Evolutionary conservation across 371 early-diverging fungal species (phyloP).

Genomic region (Mucor plumbeus): DNA sequence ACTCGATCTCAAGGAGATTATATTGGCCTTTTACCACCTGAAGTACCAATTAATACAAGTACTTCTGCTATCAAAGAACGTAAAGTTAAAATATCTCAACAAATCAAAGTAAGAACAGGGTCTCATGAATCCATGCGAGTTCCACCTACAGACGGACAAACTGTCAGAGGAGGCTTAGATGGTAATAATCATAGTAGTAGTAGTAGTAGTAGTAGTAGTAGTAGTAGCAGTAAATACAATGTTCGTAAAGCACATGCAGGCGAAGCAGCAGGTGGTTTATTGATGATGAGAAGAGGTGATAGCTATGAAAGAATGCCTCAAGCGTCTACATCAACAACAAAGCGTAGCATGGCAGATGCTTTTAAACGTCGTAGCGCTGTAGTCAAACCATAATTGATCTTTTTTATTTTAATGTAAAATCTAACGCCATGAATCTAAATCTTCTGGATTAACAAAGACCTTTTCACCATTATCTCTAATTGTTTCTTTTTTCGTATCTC

Average conservation of each 20-base stretch:
- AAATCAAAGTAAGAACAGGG: conserved; percentile 43
- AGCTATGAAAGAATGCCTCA: background rate
- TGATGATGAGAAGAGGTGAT: conserved; percentile 45
- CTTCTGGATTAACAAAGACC: conserved; percentile 63
- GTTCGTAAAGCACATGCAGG: conserved; percentile 40
- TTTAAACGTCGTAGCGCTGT: conserved; percentile 4
- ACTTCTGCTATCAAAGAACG: conserved; percentile 10
- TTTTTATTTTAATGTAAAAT: background rate
- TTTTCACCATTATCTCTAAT: conserved; percentile 68
- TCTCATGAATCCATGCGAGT: conserved; percentile 42
- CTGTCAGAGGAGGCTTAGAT: conserved; percentile 13
- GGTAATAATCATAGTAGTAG: background rate
- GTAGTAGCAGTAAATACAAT: background rate
- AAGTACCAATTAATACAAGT: background rate
- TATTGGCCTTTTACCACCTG: conserved; percentile 35
- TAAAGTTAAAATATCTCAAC: conserved; percentile 47
- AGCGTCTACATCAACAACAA: background rate
- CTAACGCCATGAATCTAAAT: conserved; percentile 57
- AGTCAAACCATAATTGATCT: background rate
- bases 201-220: background rate
- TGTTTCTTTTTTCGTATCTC: conserved; percentile 76
- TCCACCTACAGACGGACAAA: conserved; percentile 35
- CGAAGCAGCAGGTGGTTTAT: conserved; percentile 50
- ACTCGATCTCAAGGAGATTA: conserved; percentile 45
- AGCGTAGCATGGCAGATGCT: conserved; percentile 7